phyloP scores from a whole-genome alignment of 139 green algal genomes.

The Auxenochlorella pyrenoidosa region DNA sequence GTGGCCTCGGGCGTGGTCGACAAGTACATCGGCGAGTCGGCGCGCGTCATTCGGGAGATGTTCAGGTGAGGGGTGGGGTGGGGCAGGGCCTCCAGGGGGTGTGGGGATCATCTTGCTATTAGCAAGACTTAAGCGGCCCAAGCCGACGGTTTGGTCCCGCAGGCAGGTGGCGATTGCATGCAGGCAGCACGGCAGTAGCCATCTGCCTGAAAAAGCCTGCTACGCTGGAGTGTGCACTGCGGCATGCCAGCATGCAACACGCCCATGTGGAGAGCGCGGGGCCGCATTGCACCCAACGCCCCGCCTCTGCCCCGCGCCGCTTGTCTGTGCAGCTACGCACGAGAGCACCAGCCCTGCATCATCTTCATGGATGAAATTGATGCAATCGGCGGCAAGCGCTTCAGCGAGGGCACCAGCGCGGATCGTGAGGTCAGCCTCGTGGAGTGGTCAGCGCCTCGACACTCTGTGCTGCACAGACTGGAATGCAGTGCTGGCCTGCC shows the following conservation, averaged over 20 bases:
- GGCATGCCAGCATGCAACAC: too few relatives aligned
- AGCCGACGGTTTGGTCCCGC: too few relatives aligned
- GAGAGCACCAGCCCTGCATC: constrained; percentile 98
- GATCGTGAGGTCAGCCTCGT: constrained; percentile 87
- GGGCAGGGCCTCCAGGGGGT: too few relatives aligned
- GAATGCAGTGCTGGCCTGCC: not conserved
- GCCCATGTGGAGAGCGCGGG: too few relatives aligned
- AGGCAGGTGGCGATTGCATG: not conserved
- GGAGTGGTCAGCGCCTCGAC: too few relatives aligned
- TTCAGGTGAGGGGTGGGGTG: constrained; percentile 76
- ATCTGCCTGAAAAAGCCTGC: too few relatives aligned
- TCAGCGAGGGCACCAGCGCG: constrained; percentile 95
- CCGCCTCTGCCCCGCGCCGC: not conserved
- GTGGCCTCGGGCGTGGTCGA: constrained; percentile 97
- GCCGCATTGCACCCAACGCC: too few relatives aligned
- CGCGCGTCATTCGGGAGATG: constrained; percentile 98
- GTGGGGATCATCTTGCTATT: too few relatives aligned
- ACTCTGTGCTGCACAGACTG: too few relatives aligned
- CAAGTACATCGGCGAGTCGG: constrained; percentile 99
- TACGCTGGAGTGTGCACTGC: too few relatives aligned
- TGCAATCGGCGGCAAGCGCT: constrained; percentile 96
- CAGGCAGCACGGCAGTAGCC: not conserved
- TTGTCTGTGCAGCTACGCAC: constrained; percentile 69
- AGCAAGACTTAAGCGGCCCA: not conserved
- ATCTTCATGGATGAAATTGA: constrained; percentile 99